Evolutionary conservation across 2,329 filamentous ascomycete genomes (phyloP).

Genomic region (Aureobasidium melanogenum): DNA sequence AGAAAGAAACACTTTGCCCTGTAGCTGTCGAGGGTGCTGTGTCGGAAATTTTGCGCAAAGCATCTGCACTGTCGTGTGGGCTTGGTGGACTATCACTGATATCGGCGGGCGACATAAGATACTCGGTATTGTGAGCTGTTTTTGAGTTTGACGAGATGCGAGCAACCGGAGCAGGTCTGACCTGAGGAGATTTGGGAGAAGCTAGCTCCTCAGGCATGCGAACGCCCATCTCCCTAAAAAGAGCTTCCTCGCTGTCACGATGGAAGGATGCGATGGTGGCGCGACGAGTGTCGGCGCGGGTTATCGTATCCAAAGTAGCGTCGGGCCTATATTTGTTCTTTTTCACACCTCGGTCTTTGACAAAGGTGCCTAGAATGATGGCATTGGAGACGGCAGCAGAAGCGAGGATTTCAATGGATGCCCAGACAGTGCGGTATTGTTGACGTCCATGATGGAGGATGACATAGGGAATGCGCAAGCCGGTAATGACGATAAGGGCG

Average conservation of each 20-base stretch:
- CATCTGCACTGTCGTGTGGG: slow-evolving; percentile 12
- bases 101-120: not conserved
- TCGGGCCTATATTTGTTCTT: slow-evolving; percentile 67
- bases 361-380: slow-evolving; percentile 83
- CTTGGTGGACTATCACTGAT: not conserved
- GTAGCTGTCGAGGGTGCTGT: slow-evolving; percentile 16
- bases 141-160: slow-evolving; percentile 23
- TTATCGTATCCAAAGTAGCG: slow-evolving; percentile 43
- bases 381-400: slow-evolving; percentile 82
- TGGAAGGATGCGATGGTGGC: slow-evolving; percentile 51
- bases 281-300: slow-evolving; percentile 48
- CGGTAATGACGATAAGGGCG: slow-evolving; percentile 67
- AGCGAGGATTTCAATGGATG: slow-evolving; percentile 82
- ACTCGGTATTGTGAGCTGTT: not conserved
- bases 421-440: slow-evolving; percentile 79
- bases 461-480: slow-evolving; percentile 72
- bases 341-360: slow-evolving; percentile 83
- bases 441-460: slow-evolving; percentile 64
- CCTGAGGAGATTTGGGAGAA: slow-evolving; percentile 20
- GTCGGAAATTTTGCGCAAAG: not conserved
- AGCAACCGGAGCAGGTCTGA: slow-evolving; percentile 32
- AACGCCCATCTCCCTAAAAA: slow-evolving; percentile 72
- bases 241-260: slow-evolving; percentile 86
- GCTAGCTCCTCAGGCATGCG: slow-evolving; percentile 48
- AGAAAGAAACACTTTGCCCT: slow-evolving; percentile 50